A percentile compares a stretch with the other conserved stretches of the same genome.
These are phyloP conservation scores for Coemansia sp. DNA, from an alignment of 192 early-diverging fungal species.

Conservation along the genomic window DNA sequence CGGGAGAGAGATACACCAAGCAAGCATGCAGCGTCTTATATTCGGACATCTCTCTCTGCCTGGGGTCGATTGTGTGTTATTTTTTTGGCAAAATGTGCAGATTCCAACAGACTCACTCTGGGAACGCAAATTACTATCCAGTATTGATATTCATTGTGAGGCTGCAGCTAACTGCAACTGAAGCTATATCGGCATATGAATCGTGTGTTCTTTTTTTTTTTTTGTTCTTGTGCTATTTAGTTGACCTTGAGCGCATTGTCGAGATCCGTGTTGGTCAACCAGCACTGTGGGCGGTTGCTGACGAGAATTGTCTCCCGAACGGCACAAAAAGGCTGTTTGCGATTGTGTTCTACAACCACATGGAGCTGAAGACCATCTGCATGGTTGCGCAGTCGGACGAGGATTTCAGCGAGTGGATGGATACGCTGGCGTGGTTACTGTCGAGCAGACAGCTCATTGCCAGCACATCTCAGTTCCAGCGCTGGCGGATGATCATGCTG, in stretches of 20 bases:
- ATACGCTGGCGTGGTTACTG: slow-evolving; percentile 35
- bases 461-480: slow-evolving; percentile 31
- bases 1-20: no score
- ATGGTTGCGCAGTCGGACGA: slow-evolving; percentile 37
- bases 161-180: neutral
- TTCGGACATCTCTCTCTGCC: no score
- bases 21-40: no score
- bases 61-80: neutral
- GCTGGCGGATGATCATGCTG: slow-evolving; percentile 48
- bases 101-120: neutral
- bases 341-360: slow-evolving; percentile 46
- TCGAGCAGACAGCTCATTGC: slow-evolving; percentile 33
- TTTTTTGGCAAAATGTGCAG: neutral
- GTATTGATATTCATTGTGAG: neutral
- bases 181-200: neutral
- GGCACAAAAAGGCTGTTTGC: slow-evolving; percentile 45
- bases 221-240: slow-evolving; percentile 19
- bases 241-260: slow-evolving; percentile 54
- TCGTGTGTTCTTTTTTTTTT: neutral
- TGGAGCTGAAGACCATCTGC: slow-evolving; percentile 40
- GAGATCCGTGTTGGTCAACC: slow-evolving; percentile 46
- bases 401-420: slow-evolving; percentile 43
- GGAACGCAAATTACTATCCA: neutral
- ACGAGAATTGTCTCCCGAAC: slow-evolving; percentile 41
- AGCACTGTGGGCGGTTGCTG: slow-evolving; percentile 48